Conservation (phyloP, 805 yeast species). For the Wickerhamomyces strasburgensis region DNA sequence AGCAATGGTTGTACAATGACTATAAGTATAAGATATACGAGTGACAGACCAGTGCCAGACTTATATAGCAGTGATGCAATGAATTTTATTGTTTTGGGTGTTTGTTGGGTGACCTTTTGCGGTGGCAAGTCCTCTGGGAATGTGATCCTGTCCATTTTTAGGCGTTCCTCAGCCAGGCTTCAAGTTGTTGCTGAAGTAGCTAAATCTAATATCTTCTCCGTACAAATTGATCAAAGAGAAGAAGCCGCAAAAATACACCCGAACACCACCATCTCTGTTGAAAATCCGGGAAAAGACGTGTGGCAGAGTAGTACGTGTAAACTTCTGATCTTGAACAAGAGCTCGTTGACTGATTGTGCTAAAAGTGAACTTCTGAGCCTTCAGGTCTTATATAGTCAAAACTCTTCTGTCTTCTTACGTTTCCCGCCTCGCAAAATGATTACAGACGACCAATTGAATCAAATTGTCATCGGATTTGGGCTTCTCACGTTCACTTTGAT, state of each 20-base stretch:
- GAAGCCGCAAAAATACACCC: background rate
- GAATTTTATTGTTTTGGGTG: conserved; percentile 23
- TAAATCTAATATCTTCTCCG: background rate
- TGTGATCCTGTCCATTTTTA: conserved; percentile 3
- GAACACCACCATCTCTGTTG: background rate
- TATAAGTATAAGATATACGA: conserved; percentile 29
- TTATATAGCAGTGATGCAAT: conserved; percentile 27
- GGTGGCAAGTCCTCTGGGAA: conserved; percentile 22
- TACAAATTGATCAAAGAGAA: background rate
- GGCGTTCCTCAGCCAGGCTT: background rate
- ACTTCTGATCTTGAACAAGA: no score
- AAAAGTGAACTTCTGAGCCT: background rate
- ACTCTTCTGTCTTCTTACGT: background rate
- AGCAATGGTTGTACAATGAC: conserved; percentile 37
- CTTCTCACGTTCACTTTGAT: conserved; percentile 66
- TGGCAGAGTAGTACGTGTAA: no score
- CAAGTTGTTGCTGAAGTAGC: background rate
- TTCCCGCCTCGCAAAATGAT: conserved; percentile 48
- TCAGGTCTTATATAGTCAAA: no score
- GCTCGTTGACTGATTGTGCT: background rate
- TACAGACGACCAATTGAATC: conserved; percentile 73
- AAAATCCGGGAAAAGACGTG: no score
- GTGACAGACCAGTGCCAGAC: conserved; percentile 31
- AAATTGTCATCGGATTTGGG: conserved; percentile 70
- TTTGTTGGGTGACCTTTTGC: conserved; percentile 2